Evolutionary conservation across 768 basidiomycete species (phyloP).

Genomic region (Russula olivacea): DNA sequence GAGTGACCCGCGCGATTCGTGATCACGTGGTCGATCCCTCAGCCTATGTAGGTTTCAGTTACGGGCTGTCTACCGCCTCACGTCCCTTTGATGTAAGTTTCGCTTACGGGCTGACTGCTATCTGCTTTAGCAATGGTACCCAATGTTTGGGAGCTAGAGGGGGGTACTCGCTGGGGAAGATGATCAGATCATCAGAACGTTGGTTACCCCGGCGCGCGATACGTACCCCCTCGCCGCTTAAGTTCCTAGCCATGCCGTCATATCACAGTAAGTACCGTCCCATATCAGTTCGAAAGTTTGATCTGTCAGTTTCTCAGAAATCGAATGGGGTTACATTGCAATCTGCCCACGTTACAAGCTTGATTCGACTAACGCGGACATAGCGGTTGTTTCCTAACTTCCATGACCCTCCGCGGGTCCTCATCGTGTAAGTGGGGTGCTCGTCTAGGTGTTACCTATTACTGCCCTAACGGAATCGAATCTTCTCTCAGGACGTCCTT

Average conservation of each 20-base stretch:
- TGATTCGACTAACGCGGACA: not conserved
- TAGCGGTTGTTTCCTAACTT: not conserved
- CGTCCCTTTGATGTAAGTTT: not conserved
- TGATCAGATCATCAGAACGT: not conserved
- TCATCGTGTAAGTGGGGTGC: not conserved
- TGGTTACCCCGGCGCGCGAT: not conserved
- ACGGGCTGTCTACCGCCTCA: not conserved
- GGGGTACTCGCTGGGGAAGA: not conserved
- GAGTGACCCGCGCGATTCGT: not conserved
- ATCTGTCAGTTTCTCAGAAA: not conserved
- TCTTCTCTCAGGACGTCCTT: not conserved
- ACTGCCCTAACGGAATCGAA: not conserved
- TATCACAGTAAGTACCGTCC: not conserved
- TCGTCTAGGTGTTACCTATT: not conserved
- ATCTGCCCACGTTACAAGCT: not conserved
- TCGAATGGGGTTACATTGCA: not conserved
- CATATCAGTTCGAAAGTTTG: not conserved
- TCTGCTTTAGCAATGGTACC: not conserved
- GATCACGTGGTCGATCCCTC: not conserved
- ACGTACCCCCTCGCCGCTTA: not conserved
- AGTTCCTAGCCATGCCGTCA: not conserved
- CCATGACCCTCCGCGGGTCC: conserved; percentile 1
- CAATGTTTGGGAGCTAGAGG: not conserved
- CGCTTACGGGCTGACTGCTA: not conserved
- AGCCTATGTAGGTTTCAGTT: not conserved